phyloP scores from a whole-genome alignment of 2,329 filamentous ascomycete species.

The Apiospora kogelbergensis region DNA sequence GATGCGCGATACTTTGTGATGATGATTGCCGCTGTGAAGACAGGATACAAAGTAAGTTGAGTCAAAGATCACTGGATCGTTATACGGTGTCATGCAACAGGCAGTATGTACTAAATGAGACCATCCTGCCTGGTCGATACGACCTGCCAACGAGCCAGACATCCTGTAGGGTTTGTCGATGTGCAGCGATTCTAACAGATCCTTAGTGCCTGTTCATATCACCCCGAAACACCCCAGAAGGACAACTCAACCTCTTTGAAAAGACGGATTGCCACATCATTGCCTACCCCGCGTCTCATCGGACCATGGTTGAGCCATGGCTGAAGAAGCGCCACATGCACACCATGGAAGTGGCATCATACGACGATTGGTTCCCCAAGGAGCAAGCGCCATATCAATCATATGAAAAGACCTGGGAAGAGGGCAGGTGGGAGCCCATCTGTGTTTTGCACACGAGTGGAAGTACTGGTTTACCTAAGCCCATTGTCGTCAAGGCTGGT shows the following conservation, averaged over 20 bases:
- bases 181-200: not conserved
- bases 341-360: constrained; percentile 31
- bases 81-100: no score
- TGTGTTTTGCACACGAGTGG: constrained; percentile 46
- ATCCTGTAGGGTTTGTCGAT: no score
- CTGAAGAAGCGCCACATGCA: constrained; percentile 40
- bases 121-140: no score
- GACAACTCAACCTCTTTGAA: constrained; percentile 44
- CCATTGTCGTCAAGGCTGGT: constrained; percentile 39
- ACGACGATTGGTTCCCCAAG: constrained; percentile 34
- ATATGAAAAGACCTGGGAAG: constrained; percentile 41
- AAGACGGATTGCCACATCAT: constrained; percentile 42
- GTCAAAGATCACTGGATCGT: no score
- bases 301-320: constrained; percentile 36
- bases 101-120: no score
- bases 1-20: constrained; percentile 28
- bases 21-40: constrained; percentile 26
- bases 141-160: no score
- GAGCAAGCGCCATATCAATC: constrained; percentile 35
- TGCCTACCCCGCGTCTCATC: constrained; percentile 31
- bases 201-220: constrained; percentile 42
- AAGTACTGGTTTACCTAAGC: constrained; percentile 46
- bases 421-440: constrained; percentile 41
- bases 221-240: constrained; percentile 44
- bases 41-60: constrained; percentile 33